Base-by-base conservation (phyloP, 1,139 yeast genomes). In the Geotrichum australiense region DNA sequence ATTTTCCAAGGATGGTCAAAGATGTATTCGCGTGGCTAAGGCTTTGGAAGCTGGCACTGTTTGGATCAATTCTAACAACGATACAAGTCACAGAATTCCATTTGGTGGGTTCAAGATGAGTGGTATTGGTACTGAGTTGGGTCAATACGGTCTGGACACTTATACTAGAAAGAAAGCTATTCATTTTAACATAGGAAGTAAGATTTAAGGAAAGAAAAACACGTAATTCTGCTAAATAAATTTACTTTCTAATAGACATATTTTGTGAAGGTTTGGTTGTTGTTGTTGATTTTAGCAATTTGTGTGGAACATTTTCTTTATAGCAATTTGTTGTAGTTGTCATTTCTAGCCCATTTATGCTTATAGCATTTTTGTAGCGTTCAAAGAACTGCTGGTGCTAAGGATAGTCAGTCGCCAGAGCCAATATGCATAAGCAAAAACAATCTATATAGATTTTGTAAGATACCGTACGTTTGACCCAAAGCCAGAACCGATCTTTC, bases 71-170 rank as follows among this genome's bases (percentile, higher is more conserved):
- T 77, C 89, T 7, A 78, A 89, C 42, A 85, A 86, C 59, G 91
- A 83, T 59, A 78, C 84, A 41, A 89, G 80, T 55, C 63, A 69
- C 47, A 78, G 76, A 52, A 70, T 83, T 50, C 96, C 96, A 47
- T 86, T 86, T 59, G 95, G 96, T 53, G 83, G 83, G 32, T 73
- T 70, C 57, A 86, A 86, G 68, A 71, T 76, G 78, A 76, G 85
- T 55, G 96, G 96, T 53, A 72, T 83, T 50, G 95, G 95, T 45
- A 75, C 94, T 60, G 96, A 86, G 65, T 71, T 86, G 53, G 95
- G 95, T 46, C 81, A 80, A 58, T 78, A 80, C 56, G 96, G 95
- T 47, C 70, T 86, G 46, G 69, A 73, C 45, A 72, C 77, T 51
- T 86, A 85, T 66, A 77, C 93, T 27, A 85, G 81, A 59, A 77